Percentiles rank a stretch among this genome's conserved stretches.
These are phyloP conservation scores for Medicago arabica DNA, from an alignment of 306 rosid genomes.

Conservation along the genomic window DNA sequence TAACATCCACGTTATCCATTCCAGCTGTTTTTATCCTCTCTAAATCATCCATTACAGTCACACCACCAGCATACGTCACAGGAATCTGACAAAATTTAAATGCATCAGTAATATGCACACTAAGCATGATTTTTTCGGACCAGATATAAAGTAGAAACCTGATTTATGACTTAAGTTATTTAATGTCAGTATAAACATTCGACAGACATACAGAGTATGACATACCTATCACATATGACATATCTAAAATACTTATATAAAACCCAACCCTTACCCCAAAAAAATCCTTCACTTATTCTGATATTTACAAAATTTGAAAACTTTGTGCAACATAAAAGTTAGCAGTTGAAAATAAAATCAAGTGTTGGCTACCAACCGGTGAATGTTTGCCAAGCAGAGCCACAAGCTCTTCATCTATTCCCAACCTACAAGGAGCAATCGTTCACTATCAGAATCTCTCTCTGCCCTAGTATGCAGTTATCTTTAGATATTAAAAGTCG, in stretches of 20 bases:
- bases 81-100: conserved; percentile 70
- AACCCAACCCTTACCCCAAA: too few species aligned
- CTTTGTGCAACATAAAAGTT: too few species aligned
- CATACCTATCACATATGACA: too few species aligned
- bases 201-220: too few species aligned
- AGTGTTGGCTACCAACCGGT: conserved; percentile 60
- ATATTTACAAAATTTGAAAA: too few species aligned
- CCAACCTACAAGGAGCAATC: conserved; percentile 63
- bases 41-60: conserved; percentile 78
- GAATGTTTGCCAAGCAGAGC: conserved; percentile 86
- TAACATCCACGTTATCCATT: conserved; percentile 71
- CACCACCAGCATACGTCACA: conserved; percentile 94
- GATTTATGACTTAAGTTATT: too few species aligned
- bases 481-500: not conserved
- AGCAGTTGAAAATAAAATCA: conserved; percentile 24
- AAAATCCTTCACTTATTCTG: too few species aligned
- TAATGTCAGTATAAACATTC: too few species aligned
- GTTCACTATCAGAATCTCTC: conserved; percentile 4
- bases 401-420: conserved; percentile 97
- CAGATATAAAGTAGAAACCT: too few species aligned
- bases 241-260: too few species aligned
- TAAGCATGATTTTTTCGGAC: too few species aligned
- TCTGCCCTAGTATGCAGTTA: too few species aligned
- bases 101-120: conserved; percentile 8
- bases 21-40: conserved; percentile 84